Percentiles rank a stretch among this genome's conserved stretches.
These are phyloP conservation scores for Kurtzmaniella quercitrusa DNA, from an alignment of 1,139 yeast genomes.

Conservation along the genomic window DNA sequence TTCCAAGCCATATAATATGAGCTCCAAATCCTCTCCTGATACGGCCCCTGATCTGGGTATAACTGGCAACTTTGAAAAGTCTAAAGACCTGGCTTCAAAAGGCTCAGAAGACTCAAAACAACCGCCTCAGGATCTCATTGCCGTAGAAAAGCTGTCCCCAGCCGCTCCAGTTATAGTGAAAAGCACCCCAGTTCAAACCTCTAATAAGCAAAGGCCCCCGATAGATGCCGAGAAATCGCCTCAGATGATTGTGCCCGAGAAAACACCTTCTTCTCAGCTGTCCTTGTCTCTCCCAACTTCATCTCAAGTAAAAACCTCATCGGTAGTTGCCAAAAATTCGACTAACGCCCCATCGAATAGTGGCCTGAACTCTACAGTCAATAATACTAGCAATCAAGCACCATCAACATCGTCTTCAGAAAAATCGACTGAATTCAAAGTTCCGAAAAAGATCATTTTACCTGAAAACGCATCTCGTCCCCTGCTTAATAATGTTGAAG, in stretches of 20 bases:
- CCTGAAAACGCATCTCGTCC: background rate
- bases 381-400: background rate
- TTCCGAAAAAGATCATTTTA: constrained; percentile 7
- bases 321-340: background rate
- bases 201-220: background rate
- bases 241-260: background rate
- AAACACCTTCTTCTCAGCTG: no score
- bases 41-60: background rate
- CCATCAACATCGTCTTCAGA: background rate
- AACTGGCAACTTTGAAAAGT: background rate
- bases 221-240: background rate
- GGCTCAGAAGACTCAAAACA: no score
- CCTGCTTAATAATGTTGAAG: background rate
- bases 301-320: background rate
- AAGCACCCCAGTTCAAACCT: background rate
- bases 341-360: background rate
- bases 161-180: no score
- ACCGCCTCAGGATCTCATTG: background rate
- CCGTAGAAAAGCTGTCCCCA: background rate
- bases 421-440: constrained; percentile 3
- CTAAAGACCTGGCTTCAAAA: background rate
- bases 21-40: background rate
- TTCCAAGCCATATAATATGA: background rate
- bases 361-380: no score
- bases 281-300: background rate